Conservation (phyloP, 108 stramenopile genomes). For the Skeletonema costatum region DNA sequence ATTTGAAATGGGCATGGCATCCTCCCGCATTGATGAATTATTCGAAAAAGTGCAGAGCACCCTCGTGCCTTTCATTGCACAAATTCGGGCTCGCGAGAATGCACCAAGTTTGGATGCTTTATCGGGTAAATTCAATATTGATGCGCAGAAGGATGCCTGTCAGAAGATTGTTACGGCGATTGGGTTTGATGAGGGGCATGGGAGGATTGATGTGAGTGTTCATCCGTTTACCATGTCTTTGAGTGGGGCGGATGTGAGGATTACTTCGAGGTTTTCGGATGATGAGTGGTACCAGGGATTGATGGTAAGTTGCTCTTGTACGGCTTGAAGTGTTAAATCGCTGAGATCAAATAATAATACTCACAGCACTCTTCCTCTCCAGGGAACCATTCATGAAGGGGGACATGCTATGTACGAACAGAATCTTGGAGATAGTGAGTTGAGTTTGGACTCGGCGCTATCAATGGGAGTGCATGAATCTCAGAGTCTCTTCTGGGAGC, state of each 20-base stretch:
- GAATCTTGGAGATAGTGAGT: conserved; percentile 49
- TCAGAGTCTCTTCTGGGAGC: conserved; percentile 91
- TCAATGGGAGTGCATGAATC: conserved; percentile 92
- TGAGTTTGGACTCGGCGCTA: conserved; percentile 65
- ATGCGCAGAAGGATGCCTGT: conserved; percentile 61
- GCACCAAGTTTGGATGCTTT: conserved; percentile 44
- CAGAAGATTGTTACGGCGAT: conserved; percentile 64
- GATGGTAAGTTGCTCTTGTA: conserved; percentile 6
- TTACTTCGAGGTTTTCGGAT: conserved; percentile 83
- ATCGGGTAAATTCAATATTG: conserved; percentile 52
- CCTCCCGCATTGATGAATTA: conserved; percentile 66
- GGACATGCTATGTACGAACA: conserved; percentile 96
- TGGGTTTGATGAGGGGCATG: conserved; percentile 72
- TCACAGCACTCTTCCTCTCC: too few relatives aligned
- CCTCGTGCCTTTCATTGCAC: conserved; percentile 74
- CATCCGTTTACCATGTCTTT: conserved; percentile 92
- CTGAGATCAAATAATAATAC: too few relatives aligned
- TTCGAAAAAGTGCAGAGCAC: conserved; percentile 74
- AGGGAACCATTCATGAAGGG: conserved; percentile 88
- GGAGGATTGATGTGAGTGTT: conserved; percentile 86
- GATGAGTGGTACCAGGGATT: conserved; percentile 89
- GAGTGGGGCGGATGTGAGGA: conserved; percentile 79
- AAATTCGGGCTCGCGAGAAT: conserved; percentile 44
- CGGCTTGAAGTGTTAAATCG: too few relatives aligned
- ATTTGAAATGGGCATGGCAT: conserved; percentile 85